Percentiles rank a stretch among this genome's conserved stretches.
Conservation (phyloP, 164 flowering plant species). For the Kalanchoe fedtschenkoi region DNA sequence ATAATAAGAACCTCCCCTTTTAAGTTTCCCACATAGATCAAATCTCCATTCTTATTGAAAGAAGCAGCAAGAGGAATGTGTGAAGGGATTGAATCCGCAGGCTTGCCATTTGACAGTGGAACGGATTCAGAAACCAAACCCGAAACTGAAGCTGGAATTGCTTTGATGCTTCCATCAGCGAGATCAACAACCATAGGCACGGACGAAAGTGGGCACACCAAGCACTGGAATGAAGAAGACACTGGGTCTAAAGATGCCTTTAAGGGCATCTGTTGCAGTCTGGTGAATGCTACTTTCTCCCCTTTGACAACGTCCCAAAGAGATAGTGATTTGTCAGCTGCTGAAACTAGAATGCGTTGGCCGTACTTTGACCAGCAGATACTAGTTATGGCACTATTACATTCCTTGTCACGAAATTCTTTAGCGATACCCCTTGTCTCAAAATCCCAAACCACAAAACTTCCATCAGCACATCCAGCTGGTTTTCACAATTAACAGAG, state of each 20-base stretch:
- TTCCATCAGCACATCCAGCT: conserved; percentile 98
- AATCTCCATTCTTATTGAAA: conserved; percentile 80
- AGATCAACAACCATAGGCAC: conserved; percentile 85
- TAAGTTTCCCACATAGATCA: conserved; percentile 82
- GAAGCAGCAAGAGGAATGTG: conserved; percentile 79
- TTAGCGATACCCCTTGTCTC: conserved; percentile 89
- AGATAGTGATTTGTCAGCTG: conserved; percentile 79
- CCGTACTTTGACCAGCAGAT: conserved; percentile 94
- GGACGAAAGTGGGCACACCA: conserved; percentile 84
- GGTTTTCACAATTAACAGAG: conserved; percentile 6
- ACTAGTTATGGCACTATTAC: conserved; percentile 70
- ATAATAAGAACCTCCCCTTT: conserved; percentile 65
- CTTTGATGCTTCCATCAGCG: conserved; percentile 45
- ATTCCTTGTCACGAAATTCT: conserved; percentile 76
- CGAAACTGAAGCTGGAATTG: conserved; percentile 56
- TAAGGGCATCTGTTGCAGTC: conserved; percentile 67
- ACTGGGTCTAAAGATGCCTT: conserved; percentile 88
- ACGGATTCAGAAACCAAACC: conserved; percentile 32
- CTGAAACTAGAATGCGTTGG: conserved; percentile 73
- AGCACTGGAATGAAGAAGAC: conserved; percentile 65
- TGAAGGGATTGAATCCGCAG: conserved; percentile 61
- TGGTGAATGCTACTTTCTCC: conserved; percentile 45
- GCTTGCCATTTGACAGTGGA: conserved; percentile 49
- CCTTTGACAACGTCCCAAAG: conserved; percentile 87
- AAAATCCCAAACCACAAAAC: conserved; percentile 93